Evolutionary conservation across 2,329 filamentous ascomycete genomes (phyloP).

Genomic region (Clonostachys rosea): DNA sequence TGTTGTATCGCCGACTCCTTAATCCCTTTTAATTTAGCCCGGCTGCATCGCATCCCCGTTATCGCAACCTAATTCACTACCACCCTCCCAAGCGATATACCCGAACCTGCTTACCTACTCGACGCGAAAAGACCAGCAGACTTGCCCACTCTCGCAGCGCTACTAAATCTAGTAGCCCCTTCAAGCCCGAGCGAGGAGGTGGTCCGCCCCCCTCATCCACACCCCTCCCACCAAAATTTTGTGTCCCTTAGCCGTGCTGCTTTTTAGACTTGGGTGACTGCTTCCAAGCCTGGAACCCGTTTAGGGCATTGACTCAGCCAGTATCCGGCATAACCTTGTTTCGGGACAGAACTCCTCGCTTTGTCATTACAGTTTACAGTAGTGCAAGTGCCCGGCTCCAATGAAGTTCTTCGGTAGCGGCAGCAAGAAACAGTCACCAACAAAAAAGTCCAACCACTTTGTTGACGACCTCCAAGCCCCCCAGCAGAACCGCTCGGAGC

Average conservation of each 20-base stretch:
- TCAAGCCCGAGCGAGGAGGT: background rate
- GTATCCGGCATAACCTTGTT: constrained; percentile 28
- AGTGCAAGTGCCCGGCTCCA: constrained; percentile 16
- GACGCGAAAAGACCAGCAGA: too few relatives aligned
- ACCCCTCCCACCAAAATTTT: background rate
- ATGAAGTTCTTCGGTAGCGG: constrained; percentile 44
- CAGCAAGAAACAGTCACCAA: constrained; percentile 32
- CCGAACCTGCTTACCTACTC: too few relatives aligned
- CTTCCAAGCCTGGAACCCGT: background rate
- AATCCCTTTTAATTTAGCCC: too few relatives aligned
- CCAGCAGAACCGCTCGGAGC: constrained; percentile 25
- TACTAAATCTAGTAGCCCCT: background rate
- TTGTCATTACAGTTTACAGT: background rate
- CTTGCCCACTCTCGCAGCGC: too few relatives aligned
- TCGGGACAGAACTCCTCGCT: constrained; percentile 22
- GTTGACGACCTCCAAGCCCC: constrained; percentile 27
- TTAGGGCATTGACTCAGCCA: constrained; percentile 3
- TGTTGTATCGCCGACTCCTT: too few relatives aligned
- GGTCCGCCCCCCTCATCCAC: background rate
- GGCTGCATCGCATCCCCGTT: too few relatives aligned
- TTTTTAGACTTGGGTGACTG: background rate
- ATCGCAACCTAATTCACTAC: too few relatives aligned
- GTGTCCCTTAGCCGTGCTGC: background rate
- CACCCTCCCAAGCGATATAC: too few relatives aligned
- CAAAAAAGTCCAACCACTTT: constrained; percentile 34